phyloP scores from a whole-genome alignment of 345 rosid species.

The Microthlaspi erraticum region DNA sequence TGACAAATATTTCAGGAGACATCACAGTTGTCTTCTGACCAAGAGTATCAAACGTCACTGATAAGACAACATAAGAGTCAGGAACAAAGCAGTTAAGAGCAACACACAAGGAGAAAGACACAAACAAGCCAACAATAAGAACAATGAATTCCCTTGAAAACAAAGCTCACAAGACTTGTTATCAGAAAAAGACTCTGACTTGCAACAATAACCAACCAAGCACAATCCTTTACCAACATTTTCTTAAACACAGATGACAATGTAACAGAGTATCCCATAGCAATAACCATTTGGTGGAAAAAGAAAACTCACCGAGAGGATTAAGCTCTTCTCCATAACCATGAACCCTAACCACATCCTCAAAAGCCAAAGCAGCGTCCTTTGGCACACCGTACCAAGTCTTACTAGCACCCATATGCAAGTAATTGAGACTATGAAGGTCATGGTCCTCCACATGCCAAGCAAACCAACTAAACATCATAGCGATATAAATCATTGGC shows the following conservation, averaged over 20 bases:
- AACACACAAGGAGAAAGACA: constrained; percentile 13
- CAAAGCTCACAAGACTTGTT: not conserved
- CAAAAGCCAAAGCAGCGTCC: constrained; percentile 92
- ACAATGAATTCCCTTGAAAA: not conserved
- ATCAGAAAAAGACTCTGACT: not conserved
- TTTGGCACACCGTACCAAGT: constrained; percentile 99
- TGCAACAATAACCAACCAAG: constrained; percentile 11
- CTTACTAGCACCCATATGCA: constrained; percentile 96
- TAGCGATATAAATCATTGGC: constrained; percentile 94
- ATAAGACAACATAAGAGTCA: constrained; percentile 7
- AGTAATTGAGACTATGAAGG: constrained; percentile 93
- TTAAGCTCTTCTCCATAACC: constrained; percentile 94
- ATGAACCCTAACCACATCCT: constrained; percentile 95
- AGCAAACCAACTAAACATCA: constrained; percentile 99
- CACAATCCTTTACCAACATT: not conserved
- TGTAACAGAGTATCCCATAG: constrained; percentile 21
- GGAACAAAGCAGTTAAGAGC: not conserved
- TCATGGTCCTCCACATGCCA: constrained; percentile 99
- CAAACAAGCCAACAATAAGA: not conserved
- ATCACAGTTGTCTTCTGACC: constrained; percentile 98
- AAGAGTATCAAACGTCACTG: constrained; percentile 85
- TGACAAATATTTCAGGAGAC: constrained; percentile 93
- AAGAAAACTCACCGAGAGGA: constrained; percentile 78
- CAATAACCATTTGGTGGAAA: not conserved
- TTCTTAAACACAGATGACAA: constrained; percentile 23